Conservation (phyloP, 257 asterid genomes). For the Scutellaria galericulata region DNA sequence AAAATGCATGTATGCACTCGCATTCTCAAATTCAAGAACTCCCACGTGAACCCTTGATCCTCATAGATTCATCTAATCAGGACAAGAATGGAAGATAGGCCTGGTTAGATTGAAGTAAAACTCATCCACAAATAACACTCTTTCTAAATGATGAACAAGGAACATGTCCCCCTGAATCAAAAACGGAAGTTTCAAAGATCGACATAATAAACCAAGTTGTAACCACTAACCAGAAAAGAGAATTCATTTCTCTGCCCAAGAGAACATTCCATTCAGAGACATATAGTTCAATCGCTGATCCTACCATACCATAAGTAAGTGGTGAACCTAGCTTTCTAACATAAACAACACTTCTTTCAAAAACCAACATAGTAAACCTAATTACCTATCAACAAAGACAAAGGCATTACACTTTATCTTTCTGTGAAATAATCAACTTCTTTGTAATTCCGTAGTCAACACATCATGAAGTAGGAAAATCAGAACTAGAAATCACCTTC, state of each 20-base stretch:
- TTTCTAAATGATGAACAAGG: conserved; percentile 2
- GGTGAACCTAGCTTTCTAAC: background rate
- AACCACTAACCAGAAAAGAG: background rate
- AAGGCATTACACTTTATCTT: background rate
- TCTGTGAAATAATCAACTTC: background rate
- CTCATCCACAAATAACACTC: conserved; percentile 8
- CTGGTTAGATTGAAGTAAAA: background rate
- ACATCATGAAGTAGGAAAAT: conserved; percentile 4
- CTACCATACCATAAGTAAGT: background rate
- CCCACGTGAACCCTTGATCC: background rate
- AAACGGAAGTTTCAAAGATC: background rate
- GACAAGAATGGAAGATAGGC: background rate
- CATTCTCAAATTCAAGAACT: background rate
- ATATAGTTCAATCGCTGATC: background rate
- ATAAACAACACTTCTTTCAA: background rate
- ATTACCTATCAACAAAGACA: background rate
- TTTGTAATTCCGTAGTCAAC: background rate
- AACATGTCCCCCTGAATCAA: background rate
- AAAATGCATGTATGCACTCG: background rate
- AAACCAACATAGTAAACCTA: background rate
- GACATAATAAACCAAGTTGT: background rate
- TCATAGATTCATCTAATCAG: conserved; percentile 7
- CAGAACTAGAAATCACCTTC: background rate
- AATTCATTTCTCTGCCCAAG: background rate
- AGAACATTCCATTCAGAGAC: background rate